Evolutionary conservation across 2,329 filamentous ascomycete genomes (phyloP).

Genomic region (Fusarium agapanthi): DNA sequence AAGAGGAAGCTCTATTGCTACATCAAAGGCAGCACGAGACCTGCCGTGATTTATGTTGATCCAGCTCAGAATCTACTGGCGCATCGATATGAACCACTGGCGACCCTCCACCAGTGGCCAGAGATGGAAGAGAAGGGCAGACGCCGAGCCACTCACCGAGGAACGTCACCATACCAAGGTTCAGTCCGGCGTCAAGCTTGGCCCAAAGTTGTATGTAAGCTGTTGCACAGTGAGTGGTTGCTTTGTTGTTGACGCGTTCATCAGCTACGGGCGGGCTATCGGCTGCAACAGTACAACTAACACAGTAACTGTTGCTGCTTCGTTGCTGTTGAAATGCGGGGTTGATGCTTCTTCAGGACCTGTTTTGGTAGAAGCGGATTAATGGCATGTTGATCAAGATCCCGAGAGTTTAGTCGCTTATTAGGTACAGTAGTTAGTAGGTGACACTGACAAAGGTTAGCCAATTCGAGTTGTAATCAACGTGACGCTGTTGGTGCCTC

Average conservation of each 20-base stretch:
- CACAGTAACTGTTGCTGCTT: neutral
- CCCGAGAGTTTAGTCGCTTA: neutral
- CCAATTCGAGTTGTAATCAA: conserved; percentile 29
- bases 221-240: conserved; percentile 12
- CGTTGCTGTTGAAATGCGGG: conserved; percentile 22
- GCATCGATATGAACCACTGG: conserved; percentile 42
- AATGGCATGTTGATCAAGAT: conserved; percentile 22
- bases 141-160: conserved; percentile 38
- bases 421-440: neutral
- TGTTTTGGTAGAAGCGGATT: conserved; percentile 12
- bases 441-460: neutral
- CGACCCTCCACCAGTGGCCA: conserved; percentile 43
- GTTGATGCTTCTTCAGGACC: conserved; percentile 1
- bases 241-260: conserved; percentile 13
- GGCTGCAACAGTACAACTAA: neutral
- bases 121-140: conserved; percentile 24
- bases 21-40: conserved; percentile 33
- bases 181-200: conserved; percentile 25
- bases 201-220: neutral
- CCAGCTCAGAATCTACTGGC: conserved; percentile 28
- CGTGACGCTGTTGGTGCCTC: conserved; percentile 22
- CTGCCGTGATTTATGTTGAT: conserved; percentile 40
- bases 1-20: conserved; percentile 11
- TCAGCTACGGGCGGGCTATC: conserved; percentile 6
- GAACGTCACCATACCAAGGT: conserved; percentile 36